Percentiles rank a stretch among this genome's conserved stretches.
Evolutionary conservation across 768 basidiomycete genomes (phyloP).

Genomic region (Leccinum disarticulatum): DNA sequence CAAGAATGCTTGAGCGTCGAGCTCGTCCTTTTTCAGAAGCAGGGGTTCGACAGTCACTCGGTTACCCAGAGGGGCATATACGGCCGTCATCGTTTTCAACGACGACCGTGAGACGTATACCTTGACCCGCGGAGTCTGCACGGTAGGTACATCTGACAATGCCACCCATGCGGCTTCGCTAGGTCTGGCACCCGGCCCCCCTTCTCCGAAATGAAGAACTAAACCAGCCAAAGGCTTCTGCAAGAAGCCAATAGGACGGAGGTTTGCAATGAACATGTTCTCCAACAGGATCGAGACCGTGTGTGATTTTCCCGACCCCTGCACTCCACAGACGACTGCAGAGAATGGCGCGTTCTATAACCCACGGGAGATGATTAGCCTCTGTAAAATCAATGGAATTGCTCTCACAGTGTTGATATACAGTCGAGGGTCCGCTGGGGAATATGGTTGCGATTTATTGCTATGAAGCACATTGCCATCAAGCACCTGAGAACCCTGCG

Average conservation of each 20-base stretch:
- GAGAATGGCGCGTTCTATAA: slow-evolving; percentile 71
- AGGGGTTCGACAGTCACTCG: slow-evolving; percentile 55
- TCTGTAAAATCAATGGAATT: neutral
- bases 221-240: slow-evolving; percentile 59
- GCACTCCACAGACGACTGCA: slow-evolving; percentile 73
- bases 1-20: slow-evolving; percentile 67
- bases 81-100: slow-evolving; percentile 55
- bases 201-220: slow-evolving; percentile 70
- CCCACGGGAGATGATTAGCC: neutral
- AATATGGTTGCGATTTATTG: slow-evolving; percentile 31
- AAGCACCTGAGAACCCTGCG: neutral
- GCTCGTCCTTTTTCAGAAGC: slow-evolving; percentile 54
- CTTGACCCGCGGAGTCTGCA: slow-evolving; percentile 33
- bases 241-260: slow-evolving; percentile 48
- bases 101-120: slow-evolving; percentile 65
- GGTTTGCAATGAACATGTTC: slow-evolving; percentile 61
- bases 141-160: slow-evolving; percentile 34
- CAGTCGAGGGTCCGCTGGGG: slow-evolving; percentile 47
- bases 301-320: slow-evolving; percentile 76
- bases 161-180: slow-evolving; percentile 68
- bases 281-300: slow-evolving; percentile 69
- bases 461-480: slow-evolving; percentile 11
- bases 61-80: slow-evolving; percentile 52
- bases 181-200: slow-evolving; percentile 55
- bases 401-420: slow-evolving; percentile 65